Conservation (phyloP, 352 stramenopile species). For the Pythium guiyangense region DNA sequence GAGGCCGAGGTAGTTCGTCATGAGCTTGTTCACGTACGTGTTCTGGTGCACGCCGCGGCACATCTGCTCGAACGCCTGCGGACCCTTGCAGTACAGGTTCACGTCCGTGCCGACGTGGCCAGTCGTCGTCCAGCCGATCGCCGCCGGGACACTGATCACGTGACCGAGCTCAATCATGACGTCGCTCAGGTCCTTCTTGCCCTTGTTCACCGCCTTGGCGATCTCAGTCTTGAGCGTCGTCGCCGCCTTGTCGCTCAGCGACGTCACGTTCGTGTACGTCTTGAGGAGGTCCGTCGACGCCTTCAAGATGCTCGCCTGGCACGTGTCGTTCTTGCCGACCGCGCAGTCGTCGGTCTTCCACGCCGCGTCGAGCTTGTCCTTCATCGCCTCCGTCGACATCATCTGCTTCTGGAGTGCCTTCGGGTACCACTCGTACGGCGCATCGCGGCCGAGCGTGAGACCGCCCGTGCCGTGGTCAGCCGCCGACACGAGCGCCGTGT, state of each 20-base stretch:
- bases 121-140: constrained; percentile 55
- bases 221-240: constrained; percentile 30
- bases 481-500: constrained; percentile 51
- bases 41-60: constrained; percentile 69
- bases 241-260: constrained; percentile 22
- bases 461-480: constrained; percentile 65
- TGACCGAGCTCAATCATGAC: constrained; percentile 57
- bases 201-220: constrained; percentile 30
- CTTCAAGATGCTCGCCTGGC: constrained; percentile 34
- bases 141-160: constrained; percentile 37
- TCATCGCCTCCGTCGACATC: constrained; percentile 62
- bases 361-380: constrained; percentile 26
- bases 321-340: constrained; percentile 29
- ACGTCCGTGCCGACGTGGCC: constrained; percentile 70
- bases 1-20: constrained; percentile 64
- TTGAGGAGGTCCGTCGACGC: constrained; percentile 37
- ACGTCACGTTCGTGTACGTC: constrained; percentile 53
- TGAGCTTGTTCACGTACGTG: constrained; percentile 69
- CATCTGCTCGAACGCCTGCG: constrained; percentile 45
- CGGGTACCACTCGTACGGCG: constrained; percentile 48
- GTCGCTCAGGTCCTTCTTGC: constrained; percentile 29
- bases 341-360: constrained; percentile 30
- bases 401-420: constrained; percentile 40
- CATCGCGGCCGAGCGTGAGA: constrained; percentile 45
- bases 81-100: constrained; percentile 71